phyloP scores from a whole-genome alignment of 352 stramenopile species.

The Blastocystis sp. region DNA sequence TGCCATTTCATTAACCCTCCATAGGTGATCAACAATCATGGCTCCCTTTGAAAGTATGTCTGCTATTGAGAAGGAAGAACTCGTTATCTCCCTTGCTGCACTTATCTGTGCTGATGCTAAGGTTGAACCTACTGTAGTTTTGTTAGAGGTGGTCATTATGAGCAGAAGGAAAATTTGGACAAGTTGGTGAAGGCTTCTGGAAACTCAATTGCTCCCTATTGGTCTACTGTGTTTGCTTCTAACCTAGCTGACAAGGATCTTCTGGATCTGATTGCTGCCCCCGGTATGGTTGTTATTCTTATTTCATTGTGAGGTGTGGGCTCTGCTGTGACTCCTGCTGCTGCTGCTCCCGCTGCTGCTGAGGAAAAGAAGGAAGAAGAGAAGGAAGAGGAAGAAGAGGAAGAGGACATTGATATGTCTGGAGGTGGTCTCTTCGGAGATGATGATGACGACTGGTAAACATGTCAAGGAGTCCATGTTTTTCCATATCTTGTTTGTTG shows the following conservation, averaged over 20 bases:
- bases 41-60: slow-evolving; percentile 51
- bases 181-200: slow-evolving; percentile 42
- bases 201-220: slow-evolving; percentile 55
- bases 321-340: slow-evolving; percentile 19
- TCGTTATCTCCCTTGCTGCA: slow-evolving; percentile 43
- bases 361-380: slow-evolving; percentile 61
- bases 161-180: slow-evolving; percentile 64
- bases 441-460: slow-evolving; percentile 61
- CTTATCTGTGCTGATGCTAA: slow-evolving; percentile 58
- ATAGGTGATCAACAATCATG: slow-evolving; percentile 51
- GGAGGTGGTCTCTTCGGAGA: slow-evolving; percentile 40
- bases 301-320: not conserved
- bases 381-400: slow-evolving; percentile 60
- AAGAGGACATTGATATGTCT: slow-evolving; percentile 55
- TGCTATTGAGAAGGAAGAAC: slow-evolving; percentile 64
- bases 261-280: slow-evolving; percentile 52
- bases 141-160: not conserved
- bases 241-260: slow-evolving; percentile 46
- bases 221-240: slow-evolving; percentile 49
- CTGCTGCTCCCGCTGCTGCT: not conserved
- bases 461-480: not conserved
- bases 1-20: not conserved
- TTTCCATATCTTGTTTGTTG: slow-evolving; percentile 12
- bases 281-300: not conserved
- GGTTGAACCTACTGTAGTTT: slow-evolving; percentile 19